phyloP scores from a whole-genome alignment of 163 green algal species.

The Volvox carteri region DNA sequence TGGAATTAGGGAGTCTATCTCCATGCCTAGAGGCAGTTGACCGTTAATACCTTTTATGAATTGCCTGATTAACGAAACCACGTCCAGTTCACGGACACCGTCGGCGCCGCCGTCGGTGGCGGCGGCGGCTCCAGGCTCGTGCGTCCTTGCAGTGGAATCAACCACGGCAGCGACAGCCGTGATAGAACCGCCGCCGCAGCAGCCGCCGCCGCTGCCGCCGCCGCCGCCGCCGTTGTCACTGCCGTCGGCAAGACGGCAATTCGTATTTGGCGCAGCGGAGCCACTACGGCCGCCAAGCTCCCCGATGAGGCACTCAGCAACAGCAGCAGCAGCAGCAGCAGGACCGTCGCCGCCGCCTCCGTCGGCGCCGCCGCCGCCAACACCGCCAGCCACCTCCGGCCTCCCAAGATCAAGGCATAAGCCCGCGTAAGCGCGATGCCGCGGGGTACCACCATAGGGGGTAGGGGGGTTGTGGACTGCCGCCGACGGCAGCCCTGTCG shows the following conservation, averaged over 20 bases:
- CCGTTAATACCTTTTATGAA: background rate
- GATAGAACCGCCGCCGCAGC: background rate
- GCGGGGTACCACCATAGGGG: too few species aligned
- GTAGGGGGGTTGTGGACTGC: too few species aligned
- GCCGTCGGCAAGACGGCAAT: background rate
- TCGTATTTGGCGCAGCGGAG: too few species aligned
- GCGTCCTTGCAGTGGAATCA: background rate
- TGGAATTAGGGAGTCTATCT: constrained; percentile 16
- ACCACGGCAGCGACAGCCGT: background rate
- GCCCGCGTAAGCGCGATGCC: too few species aligned
- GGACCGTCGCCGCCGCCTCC: too few species aligned
- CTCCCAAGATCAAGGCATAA: background rate
- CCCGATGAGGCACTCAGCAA: too few species aligned
- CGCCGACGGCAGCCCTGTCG: background rate
- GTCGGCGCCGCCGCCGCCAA: background rate
- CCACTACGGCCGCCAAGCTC: too few species aligned
- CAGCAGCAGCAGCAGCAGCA: too few species aligned
- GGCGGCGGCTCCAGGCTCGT: background rate
- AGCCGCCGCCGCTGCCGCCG: background rate
- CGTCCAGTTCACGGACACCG: background rate
- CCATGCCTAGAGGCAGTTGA: background rate
- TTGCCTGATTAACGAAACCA: background rate
- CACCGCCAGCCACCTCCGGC: background rate
- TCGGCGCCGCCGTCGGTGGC: background rate
- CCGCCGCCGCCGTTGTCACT: background rate